Base-by-base conservation (phyloP, 768 basidiomycete species). In the Collybia sp. region DNA sequence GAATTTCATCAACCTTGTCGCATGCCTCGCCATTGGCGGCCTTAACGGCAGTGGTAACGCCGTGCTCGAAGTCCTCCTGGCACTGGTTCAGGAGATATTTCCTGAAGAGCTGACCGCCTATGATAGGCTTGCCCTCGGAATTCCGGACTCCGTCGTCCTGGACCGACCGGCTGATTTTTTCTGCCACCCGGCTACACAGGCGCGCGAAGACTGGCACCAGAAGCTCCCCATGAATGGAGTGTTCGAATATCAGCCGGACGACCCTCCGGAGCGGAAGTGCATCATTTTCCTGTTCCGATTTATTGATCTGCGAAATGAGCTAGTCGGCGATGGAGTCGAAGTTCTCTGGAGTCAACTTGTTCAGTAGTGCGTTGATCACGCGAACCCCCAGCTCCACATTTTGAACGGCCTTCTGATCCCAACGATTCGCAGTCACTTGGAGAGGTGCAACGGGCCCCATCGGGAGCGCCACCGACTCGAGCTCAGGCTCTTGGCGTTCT, bases 141-240 rank as follows among this genome's bases (percentile, higher is more conserved):
- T 82, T 83, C 69, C 75, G 82, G 68, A 95, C 88, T 10, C 85
- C 82, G 48, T 93, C 89, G 60, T 97, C 94, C 55, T 86, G 85
- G 4, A 97, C 90, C 50, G 87, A 83, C 25, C 83, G 73, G 46
- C 85, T 90, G 62, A 98, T 88, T 60, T 81, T 82, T 67, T 93
- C 91, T 88, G 94, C 90, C 82, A 96, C 88, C 77, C 92, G 89
- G 53, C 91, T 76, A 62, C 94, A 97, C 33, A 99, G 73, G 30
- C 88, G 83, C 25, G 95, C 95, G 63, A 98, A 97, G 92, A 97
- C 96, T 71, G 90, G 87, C 2, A 90, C 94, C 88, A 91, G 94
- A 6, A 84, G 80, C 37, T 91, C 91, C 64, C 96, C 94, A 63
- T 96, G 93, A 6, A 90, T 96, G 9, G 93, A 93, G 75, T 94